Base-by-base conservation (phyloP, 2,329 filamentous ascomycete genomes). In the Talaromyces atroroseus region DNA sequence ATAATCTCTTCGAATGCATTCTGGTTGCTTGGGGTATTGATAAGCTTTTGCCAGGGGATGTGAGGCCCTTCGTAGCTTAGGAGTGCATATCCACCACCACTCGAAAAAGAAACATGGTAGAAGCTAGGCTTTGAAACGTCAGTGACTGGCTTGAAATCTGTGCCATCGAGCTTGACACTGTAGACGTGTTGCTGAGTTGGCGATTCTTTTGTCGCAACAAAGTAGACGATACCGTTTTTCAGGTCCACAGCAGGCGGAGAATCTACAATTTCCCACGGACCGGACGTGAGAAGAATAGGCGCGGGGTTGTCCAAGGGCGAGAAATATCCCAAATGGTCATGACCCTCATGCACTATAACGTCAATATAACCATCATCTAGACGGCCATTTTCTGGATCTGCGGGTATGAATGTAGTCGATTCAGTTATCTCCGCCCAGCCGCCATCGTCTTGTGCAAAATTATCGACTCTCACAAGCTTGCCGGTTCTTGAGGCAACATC, bases 381-480 rank as follows among this genome's bases (percentile, higher is more conserved):
- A 21, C 92, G 85, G 14, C 89, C 89, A 60, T 89, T 90, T 11
- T 75, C 71, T 21, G 88, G 82, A 68, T 96, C 90, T 3, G 90
- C 89, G 1, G 94, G 94, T 57, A 99, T 86, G 67, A 88, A 97
- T 14, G 79, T 85, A 3, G 92, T 96, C 44, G 87, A 83, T 65
- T 96, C 87, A 1, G 90, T 90, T 44, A 96, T 90, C 74, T 99
- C 94, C 65, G 96, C 92, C 94, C 94, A 99, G 34, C 94, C 95
- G 21, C 92, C 92, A 69, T 99, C 94, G n/a, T 96, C 79, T 57
- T 87, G 80, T 61, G 85, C 83, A 49, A 96, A 84, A 70, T 99
- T 85, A 49, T 89, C 82, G 20, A 85, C 87, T 61, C 92, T 82
- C 49, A 96, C 85, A 0, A 89, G 87, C 70, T 87, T 88, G 29